These are phyloP conservation scores for Annulohypoxylon bovei DNA, from an alignment of 495 filamentous ascomycete species.

Conservation along the genomic window DNA sequence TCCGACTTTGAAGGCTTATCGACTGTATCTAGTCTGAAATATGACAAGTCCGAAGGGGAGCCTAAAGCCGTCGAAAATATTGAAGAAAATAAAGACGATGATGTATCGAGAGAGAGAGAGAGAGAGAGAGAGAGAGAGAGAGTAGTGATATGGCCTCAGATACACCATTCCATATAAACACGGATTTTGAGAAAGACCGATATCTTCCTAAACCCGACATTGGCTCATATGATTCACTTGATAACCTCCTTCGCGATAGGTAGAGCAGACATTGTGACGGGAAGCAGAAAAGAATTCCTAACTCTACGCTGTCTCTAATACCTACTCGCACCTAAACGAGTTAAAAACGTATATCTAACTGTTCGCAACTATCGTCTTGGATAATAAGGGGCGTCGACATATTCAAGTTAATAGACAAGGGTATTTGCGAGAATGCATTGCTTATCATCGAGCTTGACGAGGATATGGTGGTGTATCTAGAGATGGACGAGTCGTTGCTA, in stretches of 20 bases:
- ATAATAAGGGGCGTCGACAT: background rate
- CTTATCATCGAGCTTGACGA: background rate
- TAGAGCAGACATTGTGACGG: background rate
- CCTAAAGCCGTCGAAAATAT: too few species aligned
- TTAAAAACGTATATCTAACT: slow-evolving; percentile 14
- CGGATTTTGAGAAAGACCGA: too few species aligned
- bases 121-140: too few species aligned
- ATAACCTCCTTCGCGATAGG: background rate
- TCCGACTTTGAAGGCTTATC: too few species aligned
- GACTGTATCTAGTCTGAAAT: too few species aligned
- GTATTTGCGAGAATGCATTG: background rate
- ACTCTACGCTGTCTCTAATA: background rate
- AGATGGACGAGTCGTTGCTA: background rate
- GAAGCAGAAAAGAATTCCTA: background rate
- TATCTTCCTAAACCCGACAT: background rate
- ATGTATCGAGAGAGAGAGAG: too few species aligned
- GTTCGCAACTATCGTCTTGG: slow-evolving; percentile 11
- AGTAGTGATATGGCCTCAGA: too few species aligned
- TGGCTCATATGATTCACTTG: background rate
- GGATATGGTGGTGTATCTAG: background rate
- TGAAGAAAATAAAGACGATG: too few species aligned
- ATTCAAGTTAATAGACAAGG: slow-evolving; percentile 23
- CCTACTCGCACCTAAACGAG: background rate
- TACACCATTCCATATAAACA: too few species aligned
- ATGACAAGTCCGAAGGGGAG: too few species aligned